phyloP scores from a whole-genome alignment of 2,329 filamentous ascomycete genomes.

The Ceratocystis eucalypticola region DNA sequence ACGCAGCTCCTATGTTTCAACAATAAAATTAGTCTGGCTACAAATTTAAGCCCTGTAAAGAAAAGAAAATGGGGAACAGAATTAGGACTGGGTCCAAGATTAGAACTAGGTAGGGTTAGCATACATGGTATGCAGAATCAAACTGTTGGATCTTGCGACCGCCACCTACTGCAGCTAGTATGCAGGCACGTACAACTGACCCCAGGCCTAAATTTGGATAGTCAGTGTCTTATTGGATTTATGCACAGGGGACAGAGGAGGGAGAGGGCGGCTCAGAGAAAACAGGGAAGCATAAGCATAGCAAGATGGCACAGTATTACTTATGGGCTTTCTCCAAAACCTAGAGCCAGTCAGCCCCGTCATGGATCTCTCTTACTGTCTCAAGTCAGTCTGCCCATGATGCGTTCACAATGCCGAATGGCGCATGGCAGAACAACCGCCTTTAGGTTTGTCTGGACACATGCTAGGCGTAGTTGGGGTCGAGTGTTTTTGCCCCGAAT shows the following conservation, averaged over 20 bases:
- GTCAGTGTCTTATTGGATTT: background rate
- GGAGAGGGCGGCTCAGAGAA: background rate
- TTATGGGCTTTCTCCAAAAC: no score
- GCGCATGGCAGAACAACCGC: background rate
- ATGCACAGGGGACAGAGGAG: background rate
- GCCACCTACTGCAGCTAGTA: background rate
- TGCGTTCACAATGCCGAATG: background rate
- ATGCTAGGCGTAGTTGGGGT: background rate
- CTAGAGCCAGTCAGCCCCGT: background rate
- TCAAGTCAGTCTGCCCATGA: background rate
- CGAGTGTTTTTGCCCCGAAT: background rate
- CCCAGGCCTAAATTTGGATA: background rate
- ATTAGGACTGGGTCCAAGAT: no score
- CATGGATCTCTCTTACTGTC: background rate
- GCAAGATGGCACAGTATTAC: no score
- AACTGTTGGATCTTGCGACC: background rate
- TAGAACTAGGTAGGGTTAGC: no score
- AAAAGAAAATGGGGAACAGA: background rate
- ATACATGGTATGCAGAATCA: no score
- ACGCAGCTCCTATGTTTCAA: slow-evolving; percentile 2
- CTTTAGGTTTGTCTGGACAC: background rate
- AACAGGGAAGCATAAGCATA: no score
- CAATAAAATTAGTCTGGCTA: background rate
- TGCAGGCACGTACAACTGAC: no score
- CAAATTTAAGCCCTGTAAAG: slow-evolving; percentile 2